These are phyloP conservation scores for Lathyrus sativus DNA, from an alignment of 306 rosid genomes.

Conservation along the genomic window DNA sequence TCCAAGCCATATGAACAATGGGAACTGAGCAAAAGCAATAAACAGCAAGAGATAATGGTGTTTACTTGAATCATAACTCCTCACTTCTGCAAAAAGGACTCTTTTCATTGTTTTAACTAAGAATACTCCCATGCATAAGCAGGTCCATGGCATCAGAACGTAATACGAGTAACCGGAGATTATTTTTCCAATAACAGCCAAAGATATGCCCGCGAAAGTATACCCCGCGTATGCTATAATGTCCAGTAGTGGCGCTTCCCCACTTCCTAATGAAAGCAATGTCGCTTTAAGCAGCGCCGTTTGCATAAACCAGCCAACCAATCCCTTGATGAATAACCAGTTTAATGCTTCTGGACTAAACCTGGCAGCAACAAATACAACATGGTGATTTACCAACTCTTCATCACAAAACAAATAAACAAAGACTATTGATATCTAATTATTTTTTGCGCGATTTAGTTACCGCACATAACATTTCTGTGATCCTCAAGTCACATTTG, in stretches of 20 bases:
- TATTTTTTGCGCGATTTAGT: too few relatives aligned
- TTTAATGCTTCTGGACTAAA: constrained; percentile 90
- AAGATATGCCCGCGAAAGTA: constrained; percentile 75
- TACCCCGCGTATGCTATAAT: constrained; percentile 84
- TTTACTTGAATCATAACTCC: constrained; percentile 83
- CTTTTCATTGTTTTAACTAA: constrained; percentile 95
- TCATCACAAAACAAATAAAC: constrained; percentile 22
- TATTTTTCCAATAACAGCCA: constrained; percentile 71
- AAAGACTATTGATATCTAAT: too few relatives aligned
- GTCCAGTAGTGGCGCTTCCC: constrained; percentile 83
- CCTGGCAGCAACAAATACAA: constrained; percentile 50
- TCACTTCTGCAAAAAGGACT: constrained; percentile 86
- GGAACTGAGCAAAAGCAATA: constrained; percentile 86
- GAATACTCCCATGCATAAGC: constrained; percentile 89
- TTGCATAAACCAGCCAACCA: constrained; percentile 92
- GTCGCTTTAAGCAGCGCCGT: constrained; percentile 62
- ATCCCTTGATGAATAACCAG: constrained; percentile 88
- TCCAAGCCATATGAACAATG: constrained; percentile 90
- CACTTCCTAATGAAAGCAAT: constrained; percentile 71
- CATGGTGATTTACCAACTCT: constrained; percentile 24
- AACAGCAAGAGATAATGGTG: constrained; percentile 88
- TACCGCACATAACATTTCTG: too few relatives aligned
- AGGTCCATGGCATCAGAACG: constrained; percentile 81
- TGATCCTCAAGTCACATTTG: not conserved
- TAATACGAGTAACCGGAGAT: constrained; percentile 64